Percentiles rank a stretch among this genome's conserved stretches.
These are phyloP conservation scores for Hygrophorus pudorinus DNA, from an alignment of 768 basidiomycete genomes.

Conservation along the genomic window DNA sequence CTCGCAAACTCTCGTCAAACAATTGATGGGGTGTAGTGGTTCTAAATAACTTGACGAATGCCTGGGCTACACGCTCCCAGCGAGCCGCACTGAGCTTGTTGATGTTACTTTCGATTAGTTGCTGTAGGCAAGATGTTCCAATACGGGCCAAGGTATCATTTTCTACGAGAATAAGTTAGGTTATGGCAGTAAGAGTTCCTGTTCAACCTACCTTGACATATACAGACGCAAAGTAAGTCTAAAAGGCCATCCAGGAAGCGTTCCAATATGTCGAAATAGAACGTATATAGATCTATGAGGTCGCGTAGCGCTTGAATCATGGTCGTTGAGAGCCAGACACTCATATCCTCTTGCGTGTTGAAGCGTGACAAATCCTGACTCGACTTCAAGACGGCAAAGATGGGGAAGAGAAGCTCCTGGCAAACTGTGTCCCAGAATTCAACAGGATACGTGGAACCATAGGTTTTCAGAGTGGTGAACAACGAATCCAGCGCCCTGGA, in stretches of 20 bases:
- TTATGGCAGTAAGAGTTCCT: not conserved
- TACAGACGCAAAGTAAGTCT: slow-evolving; percentile 90
- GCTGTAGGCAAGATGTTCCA: slow-evolving; percentile 95
- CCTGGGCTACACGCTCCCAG: slow-evolving; percentile 88
- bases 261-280: slow-evolving; percentile 86
- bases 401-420: slow-evolving; percentile 94
- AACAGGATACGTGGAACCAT: slow-evolving; percentile 75
- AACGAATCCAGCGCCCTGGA: slow-evolving; percentile 90
- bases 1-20: slow-evolving; percentile 86
- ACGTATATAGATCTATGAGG: slow-evolving; percentile 91
- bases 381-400: slow-evolving; percentile 92
- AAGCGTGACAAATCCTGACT: slow-evolving; percentile 89
- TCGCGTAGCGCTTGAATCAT: slow-evolving; percentile 97
- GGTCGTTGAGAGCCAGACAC: slow-evolving; percentile 97
- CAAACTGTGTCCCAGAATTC: slow-evolving; percentile 99
- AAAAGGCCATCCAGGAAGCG: slow-evolving; percentile 88
- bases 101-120: slow-evolving; percentile 89
- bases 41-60: slow-evolving; percentile 93
- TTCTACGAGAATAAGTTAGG: slow-evolving; percentile 40
- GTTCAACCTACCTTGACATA: slow-evolving; percentile 89
- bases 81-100: slow-evolving; percentile 70
- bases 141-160: slow-evolving; percentile 97
- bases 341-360: slow-evolving; percentile 97
- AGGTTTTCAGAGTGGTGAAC: slow-evolving; percentile 86
- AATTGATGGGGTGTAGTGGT: slow-evolving; percentile 96